Conservation (phyloP, 2,329 filamentous ascomycete genomes). For the Didymella keratinophila region DNA sequence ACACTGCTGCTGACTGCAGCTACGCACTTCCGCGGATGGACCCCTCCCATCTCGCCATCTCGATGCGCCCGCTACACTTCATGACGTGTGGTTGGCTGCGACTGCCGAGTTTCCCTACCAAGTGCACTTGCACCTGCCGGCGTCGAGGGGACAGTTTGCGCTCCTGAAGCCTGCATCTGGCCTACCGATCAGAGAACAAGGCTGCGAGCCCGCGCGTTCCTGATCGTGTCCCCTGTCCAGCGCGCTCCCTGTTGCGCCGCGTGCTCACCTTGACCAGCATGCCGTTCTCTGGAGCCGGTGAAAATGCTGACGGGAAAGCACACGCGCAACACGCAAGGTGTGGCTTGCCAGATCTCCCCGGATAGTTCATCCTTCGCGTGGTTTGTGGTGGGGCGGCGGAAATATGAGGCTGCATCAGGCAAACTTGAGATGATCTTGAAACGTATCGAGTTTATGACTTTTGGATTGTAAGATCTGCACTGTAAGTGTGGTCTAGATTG, state of each 20-base stretch:
- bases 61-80: not conserved
- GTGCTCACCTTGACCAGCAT: not conserved
- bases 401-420: slow-evolving; percentile 1
- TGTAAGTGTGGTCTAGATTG: slow-evolving; percentile 5
- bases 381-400: slow-evolving; percentile 6
- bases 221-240: not conserved
- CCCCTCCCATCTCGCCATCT: not conserved
- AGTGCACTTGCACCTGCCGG: not conserved
- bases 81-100: slow-evolving; percentile 3
- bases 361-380: slow-evolving; percentile 15
- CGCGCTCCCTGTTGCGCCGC: not conserved
- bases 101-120: not conserved
- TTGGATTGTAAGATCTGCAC: not conserved
- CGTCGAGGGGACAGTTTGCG: not conserved
- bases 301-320: not conserved
- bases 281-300: not conserved
- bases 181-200: slow-evolving; percentile 16
- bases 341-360: slow-evolving; percentile 11
- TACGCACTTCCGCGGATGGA: not conserved
- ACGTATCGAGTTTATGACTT: slow-evolving; percentile 12
- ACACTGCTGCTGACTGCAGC: not conserved
- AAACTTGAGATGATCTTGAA: not conserved
- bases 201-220: slow-evolving; percentile 3
- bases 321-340: slow-evolving; percentile 1
- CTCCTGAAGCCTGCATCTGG: slow-evolving; percentile 3